Evolutionary conservation across 805 yeast species (phyloP), one percentile per base, ranked within the genome.

Genomic region (Cyberlindnera maritima): DNA sequence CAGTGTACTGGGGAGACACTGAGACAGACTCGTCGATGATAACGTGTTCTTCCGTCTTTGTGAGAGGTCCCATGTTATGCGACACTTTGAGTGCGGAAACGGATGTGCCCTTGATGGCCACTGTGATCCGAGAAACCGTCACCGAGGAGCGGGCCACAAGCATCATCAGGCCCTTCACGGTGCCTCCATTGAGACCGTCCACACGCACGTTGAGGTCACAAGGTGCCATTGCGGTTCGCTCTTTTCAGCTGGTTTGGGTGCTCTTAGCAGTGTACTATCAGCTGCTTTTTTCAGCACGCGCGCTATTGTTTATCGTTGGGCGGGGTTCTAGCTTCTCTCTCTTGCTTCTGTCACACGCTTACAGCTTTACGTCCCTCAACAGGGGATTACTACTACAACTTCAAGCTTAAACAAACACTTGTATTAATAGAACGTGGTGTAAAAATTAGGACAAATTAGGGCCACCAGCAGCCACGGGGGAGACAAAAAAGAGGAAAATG

Each of bases 191-290:
- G 36, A 48, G 48, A 2, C 43, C 42, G 11, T 40, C 36, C 3
- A 48, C 46, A 8, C 26, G 26, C 12, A 48, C 47, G n/a, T 28
- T 37, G 34, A 48, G 39, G 17, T 48, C 51, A 21, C 51, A 48
- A 7, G 45, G 44, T 4, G 45, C 43, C 51, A 48, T 48, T 33
- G 20, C 13, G 4, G 28, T 10, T 25, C 14, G 29, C 7, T 21
- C 39, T 36, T 23, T 19, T 13, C 13, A 9, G 20, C 19, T 32
- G 31, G 31, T 28, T 20, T 19, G 20, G n/a, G n/a, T n/a, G n/a
- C n/a, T n/a, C n/a, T n/a, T n/a, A n/a, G n/a, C n/a, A n/a, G n/a
- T n/a, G n/a, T n/a, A n/a, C n/a, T n/a, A n/a, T n/a, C 25, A 9
- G 9, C 25, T 21, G 25, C 25, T 21, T 21, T 21, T 21, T 21